Evolutionary conservation across 306 rosid genomes (phyloP), one percentile per base, ranked within the genome.

Genomic region (Clitoria ternatea): DNA sequence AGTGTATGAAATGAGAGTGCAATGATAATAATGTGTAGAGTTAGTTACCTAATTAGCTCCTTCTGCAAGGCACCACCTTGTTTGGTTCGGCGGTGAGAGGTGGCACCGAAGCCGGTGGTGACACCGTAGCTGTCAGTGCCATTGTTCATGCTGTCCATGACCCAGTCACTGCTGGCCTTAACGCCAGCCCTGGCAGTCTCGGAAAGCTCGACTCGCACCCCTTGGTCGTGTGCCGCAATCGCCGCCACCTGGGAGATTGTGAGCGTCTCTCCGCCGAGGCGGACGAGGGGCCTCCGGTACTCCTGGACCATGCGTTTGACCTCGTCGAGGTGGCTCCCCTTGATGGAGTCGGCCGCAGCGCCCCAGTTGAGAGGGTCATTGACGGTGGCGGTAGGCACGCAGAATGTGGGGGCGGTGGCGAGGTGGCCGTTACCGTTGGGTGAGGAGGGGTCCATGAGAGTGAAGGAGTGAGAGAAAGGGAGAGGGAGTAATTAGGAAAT

Each of bases 101-200:
- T 94, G 0, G 98, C 94, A 39, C 98, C 98, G 62, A 94, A 90
- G 0, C 98, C 98, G 32, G 98, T 94, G 75, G 98, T 94, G 56
- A 94, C 88, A 14, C 98, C 98, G 1, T 94, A 93, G n/a, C 92
- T 90, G 32, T 93, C 97, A 0, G 86, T 90, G 0, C 97, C 98
- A 0, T 85, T 87, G 20, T 52, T 48, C 94, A 90, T 84, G 57
- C 92, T 87, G 0, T 94, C 86, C 92, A 89, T 84, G 2, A 94
- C 97, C 98, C 98, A 94, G 17, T 94, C 96, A 27, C 97, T 88
- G 61, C 98, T 93, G 1, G 98, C 98, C 81, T 90, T 85, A 6
- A 90, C 97, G 0, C 92, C 89, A 0, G 89, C 90, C 68, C 97
- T 76, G 0, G 92, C 47, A 0, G 82, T 67, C 82, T 94, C 98